These are phyloP conservation scores for Trametes cubensis DNA, from an alignment of 768 basidiomycete genomes.

Conservation along the genomic window DNA sequence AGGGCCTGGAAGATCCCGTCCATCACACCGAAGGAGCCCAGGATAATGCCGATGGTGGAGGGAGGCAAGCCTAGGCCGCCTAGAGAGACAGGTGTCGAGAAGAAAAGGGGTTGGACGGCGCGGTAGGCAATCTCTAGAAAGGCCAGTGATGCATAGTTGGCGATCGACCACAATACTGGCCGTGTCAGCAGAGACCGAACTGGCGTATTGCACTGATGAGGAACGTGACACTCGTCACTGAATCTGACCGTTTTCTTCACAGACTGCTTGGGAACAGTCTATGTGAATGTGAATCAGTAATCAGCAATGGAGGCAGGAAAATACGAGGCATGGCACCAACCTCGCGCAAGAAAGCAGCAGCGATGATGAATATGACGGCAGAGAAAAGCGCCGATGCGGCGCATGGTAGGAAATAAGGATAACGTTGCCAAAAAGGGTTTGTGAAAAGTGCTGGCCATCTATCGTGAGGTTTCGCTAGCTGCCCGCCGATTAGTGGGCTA, in stretches of 20 bases:
- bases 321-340: slow-evolving; percentile 26
- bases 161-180: slow-evolving; percentile 38
- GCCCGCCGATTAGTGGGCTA: slow-evolving; percentile 40
- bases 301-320: too few relatives aligned
- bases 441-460: slow-evolving; percentile 36
- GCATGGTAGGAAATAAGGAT: slow-evolving; percentile 44
- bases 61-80: slow-evolving; percentile 44
- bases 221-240: slow-evolving; percentile 1
- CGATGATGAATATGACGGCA: slow-evolving; percentile 30
- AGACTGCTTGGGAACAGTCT: slow-evolving; percentile 28
- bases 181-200: slow-evolving; percentile 35
- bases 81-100: slow-evolving; percentile 40
- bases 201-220: not conserved
- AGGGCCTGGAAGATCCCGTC: slow-evolving; percentile 44
- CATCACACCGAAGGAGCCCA: slow-evolving; percentile 40
- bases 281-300: not conserved
- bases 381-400: slow-evolving; percentile 34
- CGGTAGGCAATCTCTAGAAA: slow-evolving; percentile 43
- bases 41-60: slow-evolving; percentile 41
- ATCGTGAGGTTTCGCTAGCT: slow-evolving; percentile 38
- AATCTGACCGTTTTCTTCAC: slow-evolving; percentile 17
- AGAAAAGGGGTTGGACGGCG: slow-evolving; percentile 44
- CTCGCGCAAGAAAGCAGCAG: slow-evolving; percentile 36
- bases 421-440: slow-evolving; percentile 34
- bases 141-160: slow-evolving; percentile 38